Evolutionary conservation across 768 basidiomycete genomes (phyloP).

Genomic region (Pseudohyphozyma bogoriensis): DNA sequence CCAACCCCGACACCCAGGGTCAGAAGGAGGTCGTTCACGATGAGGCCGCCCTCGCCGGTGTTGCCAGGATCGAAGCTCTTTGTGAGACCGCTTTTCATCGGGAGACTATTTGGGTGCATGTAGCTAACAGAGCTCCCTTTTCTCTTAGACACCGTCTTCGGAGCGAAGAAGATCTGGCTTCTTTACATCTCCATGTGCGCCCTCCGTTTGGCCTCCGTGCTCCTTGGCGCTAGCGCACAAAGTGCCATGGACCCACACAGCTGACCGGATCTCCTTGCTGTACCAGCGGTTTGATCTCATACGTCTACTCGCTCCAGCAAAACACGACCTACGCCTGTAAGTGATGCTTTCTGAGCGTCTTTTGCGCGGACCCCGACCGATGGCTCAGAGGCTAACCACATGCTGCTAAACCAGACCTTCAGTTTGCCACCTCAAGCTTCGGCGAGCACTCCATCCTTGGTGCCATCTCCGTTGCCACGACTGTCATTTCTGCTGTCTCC

Average conservation of each 20-base stretch:
- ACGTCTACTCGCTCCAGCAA: background rate
- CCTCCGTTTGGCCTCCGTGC: too few relatives aligned
- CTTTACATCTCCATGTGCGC: background rate
- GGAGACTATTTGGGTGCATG: too few relatives aligned
- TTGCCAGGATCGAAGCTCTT: background rate
- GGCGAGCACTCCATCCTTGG: constrained; percentile 1
- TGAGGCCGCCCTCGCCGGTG: background rate
- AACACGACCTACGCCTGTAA: background rate
- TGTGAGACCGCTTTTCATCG: background rate
- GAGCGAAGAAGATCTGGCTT: background rate
- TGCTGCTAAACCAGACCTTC: background rate
- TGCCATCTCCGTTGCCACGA: background rate
- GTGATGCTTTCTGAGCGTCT: too few relatives aligned
- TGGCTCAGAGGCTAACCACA: too few relatives aligned
- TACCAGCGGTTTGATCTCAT: background rate
- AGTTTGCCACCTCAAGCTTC: constrained; percentile 3
- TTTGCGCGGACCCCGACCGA: too few relatives aligned
- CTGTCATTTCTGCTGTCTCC: background rate
- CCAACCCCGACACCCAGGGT: too few relatives aligned
- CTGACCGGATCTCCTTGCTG: background rate
- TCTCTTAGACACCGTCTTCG: constrained; percentile 1
- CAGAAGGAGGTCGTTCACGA: background rate
- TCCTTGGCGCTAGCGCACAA: too few relatives aligned
- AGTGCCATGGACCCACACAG: too few relatives aligned
- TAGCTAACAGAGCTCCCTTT: background rate